Evolutionary conservation across 2,329 filamentous ascomycete genomes (phyloP).

Genomic region (Ascocoryne sarcoides): DNA sequence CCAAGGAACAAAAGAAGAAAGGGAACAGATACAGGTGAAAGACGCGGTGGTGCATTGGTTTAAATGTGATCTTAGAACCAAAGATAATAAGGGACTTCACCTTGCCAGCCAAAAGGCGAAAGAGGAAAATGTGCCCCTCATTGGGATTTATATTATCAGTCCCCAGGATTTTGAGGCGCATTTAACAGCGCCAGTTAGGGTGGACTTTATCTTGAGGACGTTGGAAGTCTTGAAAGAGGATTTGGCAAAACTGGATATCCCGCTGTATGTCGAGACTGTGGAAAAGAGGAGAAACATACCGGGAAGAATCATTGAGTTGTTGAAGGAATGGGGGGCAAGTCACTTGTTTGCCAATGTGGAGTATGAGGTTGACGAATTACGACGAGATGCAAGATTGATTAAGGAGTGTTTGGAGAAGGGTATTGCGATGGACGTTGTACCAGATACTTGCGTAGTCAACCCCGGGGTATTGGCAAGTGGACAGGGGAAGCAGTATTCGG

Average conservation of each 20-base stretch:
- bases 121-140: conserved; percentile 58
- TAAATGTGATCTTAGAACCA: conserved; percentile 67
- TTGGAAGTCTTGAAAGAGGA: conserved; percentile 57
- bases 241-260: conserved; percentile 63
- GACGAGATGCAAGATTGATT: conserved; percentile 63
- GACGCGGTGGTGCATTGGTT: conserved; percentile 81
- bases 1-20: conserved; percentile 45
- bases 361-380: conserved; percentile 84
- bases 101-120: conserved; percentile 60
- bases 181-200: conserved; percentile 58
- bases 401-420: conserved; percentile 50
- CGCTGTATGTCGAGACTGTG: conserved; percentile 66
- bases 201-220: conserved; percentile 74
- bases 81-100: conserved; percentile 65
- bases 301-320: conserved; percentile 51
- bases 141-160: conserved; percentile 71
- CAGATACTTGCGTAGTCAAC: conserved; percentile 75
- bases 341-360: conserved; percentile 79
- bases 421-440: conserved; percentile 61
- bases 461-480: conserved; percentile 62
- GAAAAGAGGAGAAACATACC: conserved; percentile 56
- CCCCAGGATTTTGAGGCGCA: conserved; percentile 83
- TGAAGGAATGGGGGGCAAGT: conserved; percentile 62
- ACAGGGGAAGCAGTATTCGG: conserved; percentile 68
- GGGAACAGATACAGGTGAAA: conserved; percentile 44